phyloP scores from a whole-genome alignment of 2,329 filamentous ascomycete genomes.

The Tricladium varicosporioides region DNA sequence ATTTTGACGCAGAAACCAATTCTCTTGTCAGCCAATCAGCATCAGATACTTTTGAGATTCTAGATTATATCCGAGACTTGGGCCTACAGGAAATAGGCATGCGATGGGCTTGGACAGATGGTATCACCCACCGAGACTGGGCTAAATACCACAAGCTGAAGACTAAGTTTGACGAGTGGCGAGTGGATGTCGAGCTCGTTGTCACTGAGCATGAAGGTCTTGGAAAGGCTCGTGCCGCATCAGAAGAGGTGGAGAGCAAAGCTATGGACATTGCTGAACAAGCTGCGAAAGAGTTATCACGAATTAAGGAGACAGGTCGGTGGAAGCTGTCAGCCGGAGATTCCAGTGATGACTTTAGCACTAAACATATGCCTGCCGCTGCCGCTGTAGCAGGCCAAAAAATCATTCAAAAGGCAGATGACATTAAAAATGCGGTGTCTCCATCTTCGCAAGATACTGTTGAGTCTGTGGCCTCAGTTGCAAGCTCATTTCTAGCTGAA shows the following conservation, averaged over 20 bases:
- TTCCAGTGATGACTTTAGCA: conserved; percentile 74
- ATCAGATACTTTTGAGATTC: conserved; percentile 63
- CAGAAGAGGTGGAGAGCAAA: conserved; percentile 68
- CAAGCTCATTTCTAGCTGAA: conserved; percentile 22
- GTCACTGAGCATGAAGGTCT: conserved; percentile 73
- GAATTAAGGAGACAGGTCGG: conserved; percentile 77
- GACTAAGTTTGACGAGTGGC: conserved; percentile 80
- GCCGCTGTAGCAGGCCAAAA: conserved; percentile 44
- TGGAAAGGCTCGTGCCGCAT: conserved; percentile 63
- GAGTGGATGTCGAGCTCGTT: conserved; percentile 73
- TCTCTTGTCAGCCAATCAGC: conserved; percentile 56
- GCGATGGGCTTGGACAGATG: conserved; percentile 90
- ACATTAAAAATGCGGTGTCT: conserved; percentile 27
- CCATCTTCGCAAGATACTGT: conserved; percentile 27
- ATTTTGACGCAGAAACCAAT: conserved; percentile 56
- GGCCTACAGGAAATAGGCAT: conserved; percentile 73
- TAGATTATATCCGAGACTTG: conserved; percentile 66
- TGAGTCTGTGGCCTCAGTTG: conserved; percentile 35
- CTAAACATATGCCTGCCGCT: conserved; percentile 58
- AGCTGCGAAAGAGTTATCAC: conserved; percentile 75
- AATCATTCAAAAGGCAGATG: conserved; percentile 27
- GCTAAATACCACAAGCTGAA: conserved; percentile 88
- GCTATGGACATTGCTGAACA: conserved; percentile 78
- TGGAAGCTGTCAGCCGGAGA: conserved; percentile 82
- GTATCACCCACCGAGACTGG: conserved; percentile 97